Conservation (phyloP, 1,284 basidiomycete genomes). For the Trichosporon asahii region DNA sequence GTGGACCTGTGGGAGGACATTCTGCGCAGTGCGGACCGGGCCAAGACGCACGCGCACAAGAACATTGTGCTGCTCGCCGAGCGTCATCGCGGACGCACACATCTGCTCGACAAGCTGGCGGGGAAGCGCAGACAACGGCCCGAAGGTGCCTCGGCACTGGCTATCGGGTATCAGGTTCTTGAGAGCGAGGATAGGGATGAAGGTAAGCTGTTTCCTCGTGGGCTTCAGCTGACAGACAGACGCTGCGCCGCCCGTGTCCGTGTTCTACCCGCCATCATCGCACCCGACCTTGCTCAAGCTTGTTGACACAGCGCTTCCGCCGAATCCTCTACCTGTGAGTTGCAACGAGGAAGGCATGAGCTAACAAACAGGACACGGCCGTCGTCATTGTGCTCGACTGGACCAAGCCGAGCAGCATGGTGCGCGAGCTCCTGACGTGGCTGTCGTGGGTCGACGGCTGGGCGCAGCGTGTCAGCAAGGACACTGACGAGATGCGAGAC, state of each 20-base stretch:
- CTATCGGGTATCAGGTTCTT: slow-evolving; percentile 81
- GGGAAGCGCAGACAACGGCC: slow-evolving; percentile 17
- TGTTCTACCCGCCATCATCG: slow-evolving; percentile 83
- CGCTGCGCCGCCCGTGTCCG: slow-evolving; percentile 76
- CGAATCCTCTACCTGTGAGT: slow-evolving; percentile 47
- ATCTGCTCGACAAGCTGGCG: slow-evolving; percentile 27
- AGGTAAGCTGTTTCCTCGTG: slow-evolving; percentile 59
- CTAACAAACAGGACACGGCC: slow-evolving; percentile 62
- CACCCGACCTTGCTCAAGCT: slow-evolving; percentile 68
- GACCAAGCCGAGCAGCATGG: slow-evolving; percentile 87
- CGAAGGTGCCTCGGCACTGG: slow-evolving; percentile 60
- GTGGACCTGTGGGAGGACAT: slow-evolving; percentile 83
- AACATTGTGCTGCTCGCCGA: slow-evolving; percentile 70
- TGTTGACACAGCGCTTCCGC: slow-evolving; percentile 78
- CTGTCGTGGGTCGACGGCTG: slow-evolving; percentile 76
- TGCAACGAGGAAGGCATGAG: background rate
- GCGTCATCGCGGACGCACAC: slow-evolving; percentile 53
- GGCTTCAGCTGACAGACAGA: slow-evolving; percentile 56
- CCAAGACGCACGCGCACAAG: slow-evolving; percentile 67
- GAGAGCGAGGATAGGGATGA: slow-evolving; percentile 85
- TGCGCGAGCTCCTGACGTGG: slow-evolving; percentile 75
- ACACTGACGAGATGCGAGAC: slow-evolving; percentile 73
- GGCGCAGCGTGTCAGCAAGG: slow-evolving; percentile 50
- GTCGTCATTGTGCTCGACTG: slow-evolving; percentile 90
- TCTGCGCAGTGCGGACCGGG: slow-evolving; percentile 77